Percentiles rank a stretch among this genome's conserved stretches.
These are phyloP conservation scores for Castanea sativa DNA, from an alignment of 306 rosid species.

Conservation along the genomic window DNA sequence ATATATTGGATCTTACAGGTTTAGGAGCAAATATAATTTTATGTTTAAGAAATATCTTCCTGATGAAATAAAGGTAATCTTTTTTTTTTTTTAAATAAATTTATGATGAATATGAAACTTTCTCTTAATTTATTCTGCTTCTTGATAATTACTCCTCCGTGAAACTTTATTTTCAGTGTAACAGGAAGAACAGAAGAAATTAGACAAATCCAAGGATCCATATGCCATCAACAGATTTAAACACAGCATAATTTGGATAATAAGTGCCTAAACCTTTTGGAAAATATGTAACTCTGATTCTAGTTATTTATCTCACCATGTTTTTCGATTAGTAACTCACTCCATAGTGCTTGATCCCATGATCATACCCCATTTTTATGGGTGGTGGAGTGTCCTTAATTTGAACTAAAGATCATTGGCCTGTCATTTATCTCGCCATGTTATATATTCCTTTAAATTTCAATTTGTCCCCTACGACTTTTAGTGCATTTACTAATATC, in stretches of 20 bases:
- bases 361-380: not conserved
- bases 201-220: not conserved
- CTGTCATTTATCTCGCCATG: not conserved
- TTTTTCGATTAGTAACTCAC: not conserved
- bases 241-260: not conserved
- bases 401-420: not conserved
- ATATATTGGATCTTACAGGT: conserved; percentile 48
- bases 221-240: not conserved
- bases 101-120: not conserved
- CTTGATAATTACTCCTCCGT: not conserved
- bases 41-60: conserved; percentile 40
- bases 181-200: not conserved
- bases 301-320: not conserved
- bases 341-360: not conserved
- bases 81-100: not conserved
- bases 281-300: not conserved
- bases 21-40: conserved; percentile 69
- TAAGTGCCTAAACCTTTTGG: not conserved
- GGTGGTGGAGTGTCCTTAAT: not conserved
- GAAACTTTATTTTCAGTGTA: not conserved
- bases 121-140: not conserved
- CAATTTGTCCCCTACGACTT: not conserved
- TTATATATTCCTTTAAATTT: not conserved
- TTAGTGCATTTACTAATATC: not conserved
- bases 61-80: not conserved